Percentiles rank a stretch among this genome's conserved stretches.
phyloP scores from a whole-genome alignment of 2,329 filamentous ascomycete genomes.

The Xylaria sp. region DNA sequence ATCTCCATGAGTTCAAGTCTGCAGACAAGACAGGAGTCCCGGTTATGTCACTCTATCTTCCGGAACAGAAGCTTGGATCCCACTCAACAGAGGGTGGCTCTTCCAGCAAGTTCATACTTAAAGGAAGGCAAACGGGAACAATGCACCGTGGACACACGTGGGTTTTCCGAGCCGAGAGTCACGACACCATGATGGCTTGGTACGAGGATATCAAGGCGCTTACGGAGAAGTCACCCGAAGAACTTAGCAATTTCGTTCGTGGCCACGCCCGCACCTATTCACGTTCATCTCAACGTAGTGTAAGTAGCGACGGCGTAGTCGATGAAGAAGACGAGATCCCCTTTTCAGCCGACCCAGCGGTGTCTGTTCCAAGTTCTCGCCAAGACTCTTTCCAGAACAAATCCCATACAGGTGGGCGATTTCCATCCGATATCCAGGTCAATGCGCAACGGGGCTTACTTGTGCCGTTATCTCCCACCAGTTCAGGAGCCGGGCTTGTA shows the following conservation, averaged over 20 bases:
- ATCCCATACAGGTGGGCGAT: conserved; percentile 92
- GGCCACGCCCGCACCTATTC: conserved; percentile 83
- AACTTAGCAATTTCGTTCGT: conserved; percentile 87
- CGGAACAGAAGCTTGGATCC: conserved; percentile 94
- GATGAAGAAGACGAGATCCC: conserved; percentile 79
- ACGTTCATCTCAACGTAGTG: conserved; percentile 69
- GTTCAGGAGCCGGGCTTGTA: conserved; percentile 75
- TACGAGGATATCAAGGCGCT: conserved; percentile 92
- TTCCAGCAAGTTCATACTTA: conserved; percentile 98
- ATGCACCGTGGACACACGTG: conserved; percentile 86
- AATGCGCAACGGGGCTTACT: conserved; percentile 82
- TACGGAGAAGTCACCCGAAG: conserved; percentile 88
- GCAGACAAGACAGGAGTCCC: conserved; percentile 91
- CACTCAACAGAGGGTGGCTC: conserved; percentile 84
- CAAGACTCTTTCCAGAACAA: conserved; percentile 69
- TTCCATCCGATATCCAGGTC: conserved; percentile 92
- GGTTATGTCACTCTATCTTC: conserved; percentile 94
- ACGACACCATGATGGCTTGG: conserved; percentile 98
- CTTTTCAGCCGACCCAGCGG: conserved; percentile 66
- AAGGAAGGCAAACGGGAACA: conserved; percentile 90
- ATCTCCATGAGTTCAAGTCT: conserved; percentile 99
- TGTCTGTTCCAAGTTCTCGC: conserved; percentile 59
- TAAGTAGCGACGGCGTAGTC: conserved; percentile 79
- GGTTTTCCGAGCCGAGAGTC: conserved; percentile 76
- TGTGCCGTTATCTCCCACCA: conserved; percentile 81